These are phyloP conservation scores for Auxenochlorella protothecoides DNA, from an alignment of 139 green algal species.

Conservation along the genomic window DNA sequence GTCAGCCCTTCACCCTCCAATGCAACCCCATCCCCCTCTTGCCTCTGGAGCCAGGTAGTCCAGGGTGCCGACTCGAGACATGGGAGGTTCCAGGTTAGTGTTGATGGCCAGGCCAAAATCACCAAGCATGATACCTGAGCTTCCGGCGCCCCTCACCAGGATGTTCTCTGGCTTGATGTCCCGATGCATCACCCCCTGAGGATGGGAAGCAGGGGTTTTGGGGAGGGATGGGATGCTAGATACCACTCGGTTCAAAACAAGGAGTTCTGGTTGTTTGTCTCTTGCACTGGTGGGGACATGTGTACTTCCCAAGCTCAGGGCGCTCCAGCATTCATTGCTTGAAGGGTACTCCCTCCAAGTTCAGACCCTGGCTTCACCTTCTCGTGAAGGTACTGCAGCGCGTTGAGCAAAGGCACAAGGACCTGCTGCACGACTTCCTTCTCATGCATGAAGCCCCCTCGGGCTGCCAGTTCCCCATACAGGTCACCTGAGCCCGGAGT, in stretches of 20 bases:
- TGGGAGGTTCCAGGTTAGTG: slow-evolving; percentile 30
- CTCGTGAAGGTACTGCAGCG: slow-evolving; percentile 52
- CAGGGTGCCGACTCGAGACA: slow-evolving; percentile 46
- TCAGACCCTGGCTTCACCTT: background rate
- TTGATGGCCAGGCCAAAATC: slow-evolving; percentile 67
- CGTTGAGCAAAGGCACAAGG: slow-evolving; percentile 49
- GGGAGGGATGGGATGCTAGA: background rate
- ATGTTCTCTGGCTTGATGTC: slow-evolving; percentile 75
- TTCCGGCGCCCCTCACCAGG: slow-evolving; percentile 33
- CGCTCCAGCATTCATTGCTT: too few species aligned
- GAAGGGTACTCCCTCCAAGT: too few species aligned
- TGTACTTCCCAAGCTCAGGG: too few species aligned
- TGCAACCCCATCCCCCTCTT: too few species aligned
- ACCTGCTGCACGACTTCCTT: slow-evolving; percentile 33
- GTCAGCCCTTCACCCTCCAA: background rate
- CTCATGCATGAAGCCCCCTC: slow-evolving; percentile 54
- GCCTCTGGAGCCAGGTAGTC: slow-evolving; percentile 32
- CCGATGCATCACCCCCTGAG: slow-evolving; percentile 47
- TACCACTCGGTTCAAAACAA: too few species aligned
- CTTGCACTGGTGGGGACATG: too few species aligned
- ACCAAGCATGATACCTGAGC: slow-evolving; percentile 32
- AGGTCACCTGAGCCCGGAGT: slow-evolving; percentile 12
- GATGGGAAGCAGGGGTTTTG: too few species aligned
- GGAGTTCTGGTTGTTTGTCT: too few species aligned
- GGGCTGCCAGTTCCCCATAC: slow-evolving; percentile 49